These are phyloP conservation scores for Striga hermonthica DNA, from an alignment of 305 asterid species.

Conservation along the genomic window DNA sequence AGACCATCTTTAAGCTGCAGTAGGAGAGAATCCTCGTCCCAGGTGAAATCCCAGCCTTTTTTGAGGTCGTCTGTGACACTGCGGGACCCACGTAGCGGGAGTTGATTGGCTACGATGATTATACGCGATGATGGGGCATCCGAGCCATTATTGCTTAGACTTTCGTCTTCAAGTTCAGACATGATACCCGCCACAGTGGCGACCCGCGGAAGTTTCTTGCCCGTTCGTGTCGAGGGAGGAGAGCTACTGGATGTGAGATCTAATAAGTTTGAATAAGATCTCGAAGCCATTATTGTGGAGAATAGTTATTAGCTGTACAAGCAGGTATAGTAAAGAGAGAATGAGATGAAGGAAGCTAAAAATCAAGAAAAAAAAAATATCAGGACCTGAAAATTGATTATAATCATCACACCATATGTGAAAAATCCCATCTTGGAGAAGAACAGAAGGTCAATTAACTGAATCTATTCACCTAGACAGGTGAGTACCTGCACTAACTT, in stretches of 20 bases:
- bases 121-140: conserved; percentile 78
- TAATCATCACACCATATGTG: no score
- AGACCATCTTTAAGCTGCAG: conserved; percentile 82
- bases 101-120: conserved; percentile 79
- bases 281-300: conserved; percentile 43
- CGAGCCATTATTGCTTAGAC: conserved; percentile 57
- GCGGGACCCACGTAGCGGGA: conserved; percentile 57
- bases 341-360: conserved; percentile 14
- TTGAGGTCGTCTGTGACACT: conserved; percentile 36
- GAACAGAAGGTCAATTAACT: no score
- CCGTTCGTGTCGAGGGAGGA: conserved; percentile 53
- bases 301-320: background rate
- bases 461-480: no score
- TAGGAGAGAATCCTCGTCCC: conserved; percentile 88
- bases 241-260: conserved; percentile 71
- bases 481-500: no score
- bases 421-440: no score
- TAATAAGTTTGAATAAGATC: conserved; percentile 76
- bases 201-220: conserved; percentile 59
- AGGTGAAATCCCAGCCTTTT: conserved; percentile 63
- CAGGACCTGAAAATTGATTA: no score
- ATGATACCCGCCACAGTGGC: conserved; percentile 73
- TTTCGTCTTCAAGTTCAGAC: conserved; percentile 76
- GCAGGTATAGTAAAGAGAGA: conserved; percentile 14
- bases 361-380: no score